Conservation (phyloP, 371 early-diverging fungal genomes). For the Apophysomyces sp. region DNA sequence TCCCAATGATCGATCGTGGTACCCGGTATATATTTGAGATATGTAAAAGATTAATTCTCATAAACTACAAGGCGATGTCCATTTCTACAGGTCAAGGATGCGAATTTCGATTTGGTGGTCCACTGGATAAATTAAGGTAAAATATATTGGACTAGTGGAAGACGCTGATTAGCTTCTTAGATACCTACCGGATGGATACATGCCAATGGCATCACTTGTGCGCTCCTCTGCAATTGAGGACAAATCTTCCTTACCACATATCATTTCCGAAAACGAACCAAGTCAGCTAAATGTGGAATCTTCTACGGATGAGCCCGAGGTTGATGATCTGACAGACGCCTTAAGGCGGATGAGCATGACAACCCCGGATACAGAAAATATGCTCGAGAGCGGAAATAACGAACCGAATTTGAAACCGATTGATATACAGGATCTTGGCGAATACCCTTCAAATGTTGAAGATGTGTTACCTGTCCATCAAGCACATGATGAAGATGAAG, state of each 20-base stretch:
- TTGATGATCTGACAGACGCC: conserved; percentile 6
- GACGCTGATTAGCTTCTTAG: conserved; percentile 6
- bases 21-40: conserved; percentile 35
- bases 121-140: conserved; percentile 32
- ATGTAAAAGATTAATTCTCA: not conserved
- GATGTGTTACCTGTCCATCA: not conserved
- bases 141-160: not conserved
- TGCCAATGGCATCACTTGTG: conserved; percentile 18
- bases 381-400: not conserved
- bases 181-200: conserved; percentile 31
- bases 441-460: not conserved
- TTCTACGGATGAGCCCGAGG: not conserved
- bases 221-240: not conserved
- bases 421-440: not conserved
- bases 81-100: conserved; percentile 44
- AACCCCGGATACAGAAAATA: conserved; percentile 4
- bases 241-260: conserved; percentile 24
- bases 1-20: conserved; percentile 46
- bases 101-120: conserved; percentile 39
- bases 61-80: conserved; percentile 27
- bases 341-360: conserved; percentile 13
- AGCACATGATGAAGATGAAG: not conserved
- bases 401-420: conserved; percentile 6
- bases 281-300: not conserved
- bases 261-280: not conserved